These are phyloP conservation scores for Cutaneotrichosporon cavernicola DNA, from an alignment of 1,284 basidiomycete genomes.

Conservation along the genomic window DNA sequence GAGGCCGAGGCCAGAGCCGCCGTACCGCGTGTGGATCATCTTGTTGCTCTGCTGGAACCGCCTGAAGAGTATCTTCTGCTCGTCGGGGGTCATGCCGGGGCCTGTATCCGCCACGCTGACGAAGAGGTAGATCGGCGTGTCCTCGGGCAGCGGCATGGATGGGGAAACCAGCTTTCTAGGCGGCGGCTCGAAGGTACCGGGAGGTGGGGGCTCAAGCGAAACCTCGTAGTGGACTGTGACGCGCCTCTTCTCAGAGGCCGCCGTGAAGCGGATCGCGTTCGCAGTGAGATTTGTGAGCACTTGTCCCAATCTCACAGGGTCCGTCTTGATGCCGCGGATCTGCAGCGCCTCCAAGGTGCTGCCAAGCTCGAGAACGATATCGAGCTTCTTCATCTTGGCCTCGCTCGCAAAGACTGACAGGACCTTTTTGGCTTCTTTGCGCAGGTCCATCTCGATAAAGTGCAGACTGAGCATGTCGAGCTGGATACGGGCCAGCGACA, in stretches of 20 bases:
- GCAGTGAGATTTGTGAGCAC: slow-evolving; percentile 39
- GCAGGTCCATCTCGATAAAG: slow-evolving; percentile 49
- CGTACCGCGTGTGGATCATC: slow-evolving; percentile 51
- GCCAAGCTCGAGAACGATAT: slow-evolving; percentile 39
- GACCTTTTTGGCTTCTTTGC: slow-evolving; percentile 47
- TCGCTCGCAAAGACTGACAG: slow-evolving; percentile 43
- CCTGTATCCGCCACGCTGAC: slow-evolving; percentile 50
- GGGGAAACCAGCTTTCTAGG: slow-evolving; percentile 9
- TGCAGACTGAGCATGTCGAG: slow-evolving; percentile 46
- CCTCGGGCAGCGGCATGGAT: slow-evolving; percentile 26
- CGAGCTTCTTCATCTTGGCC: slow-evolving; percentile 43
- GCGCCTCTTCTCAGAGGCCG: slow-evolving; percentile 16
- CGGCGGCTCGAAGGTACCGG: neutral
- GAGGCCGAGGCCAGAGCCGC: slow-evolving; percentile 51
- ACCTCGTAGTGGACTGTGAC: slow-evolving; percentile 40
- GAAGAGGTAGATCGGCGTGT: slow-evolving; percentile 44
- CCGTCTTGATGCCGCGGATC: slow-evolving; percentile 43
- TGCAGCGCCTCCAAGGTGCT: slow-evolving; percentile 28
- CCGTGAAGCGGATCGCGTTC: slow-evolving; percentile 39
- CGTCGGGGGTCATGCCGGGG: slow-evolving; percentile 45
- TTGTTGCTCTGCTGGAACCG: slow-evolving; percentile 45
- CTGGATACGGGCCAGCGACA: slow-evolving; percentile 53
- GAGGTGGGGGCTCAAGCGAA: slow-evolving; percentile 25
- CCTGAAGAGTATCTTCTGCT: slow-evolving; percentile 47
- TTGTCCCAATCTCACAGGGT: slow-evolving; percentile 51